phyloP scores from a whole-genome alignment of 176 grass and related monocot genomes.

The Guadua angustifolia region DNA sequence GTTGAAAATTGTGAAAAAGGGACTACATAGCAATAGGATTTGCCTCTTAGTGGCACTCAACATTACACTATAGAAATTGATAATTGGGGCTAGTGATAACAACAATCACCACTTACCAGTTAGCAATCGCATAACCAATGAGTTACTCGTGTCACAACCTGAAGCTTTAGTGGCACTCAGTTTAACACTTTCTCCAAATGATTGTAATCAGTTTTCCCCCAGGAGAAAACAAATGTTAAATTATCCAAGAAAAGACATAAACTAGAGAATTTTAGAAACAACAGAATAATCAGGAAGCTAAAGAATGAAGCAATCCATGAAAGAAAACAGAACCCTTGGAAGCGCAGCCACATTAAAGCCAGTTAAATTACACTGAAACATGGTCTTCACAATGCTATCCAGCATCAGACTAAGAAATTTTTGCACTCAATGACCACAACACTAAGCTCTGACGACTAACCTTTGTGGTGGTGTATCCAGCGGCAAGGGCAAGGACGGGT shows the following conservation, averaged over 20 bases:
- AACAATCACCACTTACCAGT: not conserved
- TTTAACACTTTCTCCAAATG: not conserved
- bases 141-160: not conserved
- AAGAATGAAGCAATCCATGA: not conserved
- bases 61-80: not conserved
- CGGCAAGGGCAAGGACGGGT: slow-evolving; percentile 89
- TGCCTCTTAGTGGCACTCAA: not conserved
- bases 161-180: not conserved
- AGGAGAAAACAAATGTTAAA: not conserved
- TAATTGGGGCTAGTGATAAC: not conserved
- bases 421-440: not conserved
- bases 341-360: not conserved
- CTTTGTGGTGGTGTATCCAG: slow-evolving; percentile 96
- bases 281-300: not conserved
- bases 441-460: slow-evolving; percentile 47
- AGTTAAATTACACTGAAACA: not conserved
- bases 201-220: not conserved
- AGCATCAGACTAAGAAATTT: not conserved
- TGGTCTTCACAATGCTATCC: not conserved
- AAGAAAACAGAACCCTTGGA: not conserved
- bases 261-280: not conserved
- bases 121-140: not conserved
- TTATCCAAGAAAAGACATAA: slow-evolving; percentile 17
- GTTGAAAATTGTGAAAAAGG: not conserved
- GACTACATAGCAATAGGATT: no score